phyloP scores from a whole-genome alignment of 78 protist genomes.

The Dictyostelium purpureum region DNA sequence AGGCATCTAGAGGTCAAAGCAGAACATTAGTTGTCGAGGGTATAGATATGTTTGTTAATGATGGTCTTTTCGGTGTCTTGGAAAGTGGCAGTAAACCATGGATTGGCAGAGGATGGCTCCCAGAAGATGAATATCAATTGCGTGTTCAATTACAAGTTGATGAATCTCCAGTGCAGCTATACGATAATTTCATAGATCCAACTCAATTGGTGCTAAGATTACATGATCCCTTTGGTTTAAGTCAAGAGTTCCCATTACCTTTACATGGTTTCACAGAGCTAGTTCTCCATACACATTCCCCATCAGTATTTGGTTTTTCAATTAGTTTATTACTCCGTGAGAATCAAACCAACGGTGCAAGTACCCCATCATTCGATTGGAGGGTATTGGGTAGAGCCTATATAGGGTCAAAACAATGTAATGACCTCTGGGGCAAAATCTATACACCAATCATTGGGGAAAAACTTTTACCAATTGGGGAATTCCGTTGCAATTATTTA shows the following conservation, averaged over 20 bases:
- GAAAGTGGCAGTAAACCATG: constrained; percentile 50
- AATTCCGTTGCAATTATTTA: constrained; percentile 39
- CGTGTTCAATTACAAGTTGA: constrained; percentile 67
- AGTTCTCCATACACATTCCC: constrained; percentile 40
- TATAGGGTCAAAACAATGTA: constrained; percentile 11
- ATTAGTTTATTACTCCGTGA: neutral
- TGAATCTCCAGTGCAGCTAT: constrained; percentile 32
- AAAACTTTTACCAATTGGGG: constrained; percentile 22
- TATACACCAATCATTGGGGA: constrained; percentile 32
- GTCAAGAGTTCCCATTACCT: constrained; percentile 48
- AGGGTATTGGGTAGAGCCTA: constrained; percentile 24
- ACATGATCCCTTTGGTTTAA: constrained; percentile 69
- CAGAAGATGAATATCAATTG: constrained; percentile 66
- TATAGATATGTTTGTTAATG: constrained; percentile 72
- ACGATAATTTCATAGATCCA: neutral
- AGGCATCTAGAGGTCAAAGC: constrained; percentile 32
- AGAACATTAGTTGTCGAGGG: constrained; percentile 35
- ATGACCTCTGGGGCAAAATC: constrained; percentile 30
- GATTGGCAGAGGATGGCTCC: constrained; percentile 77
- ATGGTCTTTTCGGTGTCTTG: constrained; percentile 58
- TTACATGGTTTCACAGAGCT: constrained; percentile 18
- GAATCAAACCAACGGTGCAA: neutral
- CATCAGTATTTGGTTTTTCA: constrained; percentile 24
- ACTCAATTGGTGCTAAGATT: constrained; percentile 17
- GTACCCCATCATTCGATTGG: neutral